Evolutionary conservation across 2,329 filamentous ascomycete species (phyloP).

Genomic region (Neonectria ditissima): DNA sequence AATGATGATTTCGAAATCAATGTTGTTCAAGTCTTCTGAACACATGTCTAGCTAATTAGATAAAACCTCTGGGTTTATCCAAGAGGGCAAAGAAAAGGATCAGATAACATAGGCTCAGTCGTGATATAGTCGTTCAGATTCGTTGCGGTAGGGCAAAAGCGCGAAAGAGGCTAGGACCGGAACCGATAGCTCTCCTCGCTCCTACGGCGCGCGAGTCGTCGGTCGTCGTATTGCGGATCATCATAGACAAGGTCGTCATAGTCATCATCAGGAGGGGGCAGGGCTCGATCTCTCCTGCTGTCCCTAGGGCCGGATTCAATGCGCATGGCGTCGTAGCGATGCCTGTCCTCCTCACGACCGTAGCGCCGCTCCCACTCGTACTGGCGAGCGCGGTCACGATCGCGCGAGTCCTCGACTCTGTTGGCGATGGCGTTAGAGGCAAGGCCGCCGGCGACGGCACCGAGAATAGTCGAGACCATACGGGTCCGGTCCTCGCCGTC

Average conservation of each 20-base stretch:
- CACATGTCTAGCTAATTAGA: not conserved
- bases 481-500: conserved; percentile 47
- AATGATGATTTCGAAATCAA: not conserved
- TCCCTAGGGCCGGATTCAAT: conserved; percentile 3
- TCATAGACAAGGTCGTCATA: conserved; percentile 48
- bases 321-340: conserved; percentile 30
- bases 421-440: conserved; percentile 65
- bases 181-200: conserved; percentile 44
- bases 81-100: not conserved
- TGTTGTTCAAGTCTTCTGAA: not conserved
- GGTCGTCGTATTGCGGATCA: conserved; percentile 45
- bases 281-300: conserved; percentile 33
- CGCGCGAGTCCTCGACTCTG: conserved; percentile 54
- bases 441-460: conserved; percentile 66
- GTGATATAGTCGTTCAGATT: conserved; percentile 27
- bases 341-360: conserved; percentile 43
- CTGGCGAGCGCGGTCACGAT: conserved; percentile 49
- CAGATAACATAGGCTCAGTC: not conserved
- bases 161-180: conserved; percentile 30
- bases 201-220: conserved; percentile 37
- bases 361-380: conserved; percentile 51
- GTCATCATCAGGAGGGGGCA: conserved; percentile 38
- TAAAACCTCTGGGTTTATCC: no score
- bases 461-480: conserved; percentile 63
- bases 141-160: conserved; percentile 13